Evolutionary conservation across 495 filamentous ascomycete species (phyloP).

Genomic region (Penicillium diatomitis): DNA sequence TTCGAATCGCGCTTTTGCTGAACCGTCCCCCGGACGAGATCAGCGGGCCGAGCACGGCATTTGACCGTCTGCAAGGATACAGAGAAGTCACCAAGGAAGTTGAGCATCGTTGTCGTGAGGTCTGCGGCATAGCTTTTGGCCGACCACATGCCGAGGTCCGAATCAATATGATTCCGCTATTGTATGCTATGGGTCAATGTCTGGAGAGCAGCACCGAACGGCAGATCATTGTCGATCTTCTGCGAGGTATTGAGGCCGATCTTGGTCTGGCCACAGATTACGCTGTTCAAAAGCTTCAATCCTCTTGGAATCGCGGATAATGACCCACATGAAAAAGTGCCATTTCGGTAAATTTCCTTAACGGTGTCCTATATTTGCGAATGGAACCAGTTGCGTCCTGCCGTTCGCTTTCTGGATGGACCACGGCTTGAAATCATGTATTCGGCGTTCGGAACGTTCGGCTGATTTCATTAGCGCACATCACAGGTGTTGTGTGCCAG

Average conservation of each 20-base stretch:
- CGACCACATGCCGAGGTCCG: conserved; percentile 28
- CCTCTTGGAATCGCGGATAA: conserved; percentile 20
- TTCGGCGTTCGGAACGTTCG: no score
- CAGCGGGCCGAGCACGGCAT: conserved; percentile 28
- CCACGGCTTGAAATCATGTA: no score
- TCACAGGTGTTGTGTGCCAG: no score
- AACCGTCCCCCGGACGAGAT: conserved; percentile 29
- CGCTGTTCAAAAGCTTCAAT: conserved; percentile 24
- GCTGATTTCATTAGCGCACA: no score
- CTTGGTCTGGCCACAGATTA: conserved; percentile 31
- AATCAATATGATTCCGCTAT: conserved; percentile 28
- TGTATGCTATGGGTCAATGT: conserved; percentile 33
- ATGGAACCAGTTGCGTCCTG: no score
- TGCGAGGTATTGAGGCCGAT: conserved; percentile 31
- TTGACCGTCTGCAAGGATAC: conserved; percentile 33
- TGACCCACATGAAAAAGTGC: no score
- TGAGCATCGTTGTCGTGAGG: conserved; percentile 30
- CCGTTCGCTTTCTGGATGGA: no score
- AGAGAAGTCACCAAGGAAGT: conserved; percentile 37
- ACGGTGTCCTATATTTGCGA: no score
- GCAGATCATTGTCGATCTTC: conserved; percentile 27
- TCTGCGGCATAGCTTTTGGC: conserved; percentile 31
- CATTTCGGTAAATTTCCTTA: not conserved
- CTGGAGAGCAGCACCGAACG: conserved; percentile 25
- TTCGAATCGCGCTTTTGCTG: conserved; percentile 27